Evolutionary conservation across 768 basidiomycete genomes (phyloP), one percentile per base, ranked within the genome.

Genomic region (Fomitopsis serialis): DNA sequence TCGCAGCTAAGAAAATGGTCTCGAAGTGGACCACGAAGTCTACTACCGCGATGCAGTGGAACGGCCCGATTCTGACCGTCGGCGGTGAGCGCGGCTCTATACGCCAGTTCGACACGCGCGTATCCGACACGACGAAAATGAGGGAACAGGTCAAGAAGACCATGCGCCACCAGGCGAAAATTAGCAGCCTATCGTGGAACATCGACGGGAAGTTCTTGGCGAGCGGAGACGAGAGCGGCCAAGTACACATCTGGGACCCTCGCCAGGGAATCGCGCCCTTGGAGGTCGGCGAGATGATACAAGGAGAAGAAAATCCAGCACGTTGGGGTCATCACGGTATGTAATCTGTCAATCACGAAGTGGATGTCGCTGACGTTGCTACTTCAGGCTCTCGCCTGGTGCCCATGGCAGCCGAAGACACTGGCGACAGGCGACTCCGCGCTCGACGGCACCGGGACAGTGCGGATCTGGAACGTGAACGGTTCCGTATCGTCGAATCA

Each of bases 231-330:
- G 82, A 83, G 55, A 79, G 79, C 59, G 89, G 91, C 21, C 77
- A 78, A 3, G 82, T 92, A 17, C 83, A 86, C 62, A 84, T 84
- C 57, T 93, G 90, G 90, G 89, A 91, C 60, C 66, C 71, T 46
- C 78, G 84, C 54, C 74, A 77, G 40, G 51, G 49, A 2, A 70
- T 67, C 29, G 66, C 71, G 8, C 80, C 81, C 0, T 68, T 81
- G 10, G 76, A 82, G 29, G 75, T 81, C 3, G 81, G 82, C 9
- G 81, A 82, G 51, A 73, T 77, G 56, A 68, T 78, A 37, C 72
- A 76, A 62, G 66, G 83, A 72, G 64, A 87, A 77, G 61, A 90
- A 90, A 67, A 82, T 86, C 48, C 84, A 86, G 61, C 89, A 92
- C 63, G 70, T 70, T 1, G 84, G 79, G 13, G 76, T 80, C 0